These are phyloP conservation scores for Camptophora hylomeconis DNA, from an alignment of 2,329 filamentous ascomycete genomes.

Conservation along the genomic window DNA sequence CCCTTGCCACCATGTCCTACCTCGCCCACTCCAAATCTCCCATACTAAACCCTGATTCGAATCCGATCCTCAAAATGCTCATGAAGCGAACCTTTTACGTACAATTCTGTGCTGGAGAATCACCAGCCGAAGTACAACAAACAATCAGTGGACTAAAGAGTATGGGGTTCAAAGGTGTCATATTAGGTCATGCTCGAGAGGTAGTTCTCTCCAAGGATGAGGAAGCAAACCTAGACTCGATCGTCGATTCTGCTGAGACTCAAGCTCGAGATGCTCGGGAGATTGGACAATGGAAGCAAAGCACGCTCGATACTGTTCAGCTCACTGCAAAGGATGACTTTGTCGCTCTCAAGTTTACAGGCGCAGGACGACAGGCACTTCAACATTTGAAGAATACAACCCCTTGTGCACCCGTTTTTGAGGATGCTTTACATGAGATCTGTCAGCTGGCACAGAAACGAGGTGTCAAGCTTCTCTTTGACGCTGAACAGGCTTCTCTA, in stretches of 20 bases:
- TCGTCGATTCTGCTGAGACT: constrained; percentile 6
- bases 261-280: constrained; percentile 16
- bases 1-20: constrained; percentile 52
- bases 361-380: constrained; percentile 63
- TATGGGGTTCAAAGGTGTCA: constrained; percentile 71
- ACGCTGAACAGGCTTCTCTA: constrained; percentile 70
- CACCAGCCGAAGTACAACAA: constrained; percentile 49
- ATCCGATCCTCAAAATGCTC: constrained; percentile 54
- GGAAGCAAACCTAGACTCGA: constrained; percentile 12
- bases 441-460: constrained; percentile 58
- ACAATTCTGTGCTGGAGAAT: constrained; percentile 83
- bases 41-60: constrained; percentile 61
- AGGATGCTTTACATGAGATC: constrained; percentile 57
- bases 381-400: constrained; percentile 50
- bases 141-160: constrained; percentile 55
- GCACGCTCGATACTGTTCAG: constrained; percentile 59
- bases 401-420: constrained; percentile 51
- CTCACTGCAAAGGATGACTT: constrained; percentile 40
- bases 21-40: constrained; percentile 57
- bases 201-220: constrained; percentile 48
- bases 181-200: constrained; percentile 73
- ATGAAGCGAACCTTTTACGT: constrained; percentile 77
- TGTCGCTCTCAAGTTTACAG: constrained; percentile 64
- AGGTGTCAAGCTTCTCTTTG: constrained; percentile 64
- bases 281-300: constrained; percentile 52